Evolutionary conservation across 768 basidiomycete genomes (phyloP), one percentile per base, ranked within the genome.

Genomic region (Myochromella boudieri): DNA sequence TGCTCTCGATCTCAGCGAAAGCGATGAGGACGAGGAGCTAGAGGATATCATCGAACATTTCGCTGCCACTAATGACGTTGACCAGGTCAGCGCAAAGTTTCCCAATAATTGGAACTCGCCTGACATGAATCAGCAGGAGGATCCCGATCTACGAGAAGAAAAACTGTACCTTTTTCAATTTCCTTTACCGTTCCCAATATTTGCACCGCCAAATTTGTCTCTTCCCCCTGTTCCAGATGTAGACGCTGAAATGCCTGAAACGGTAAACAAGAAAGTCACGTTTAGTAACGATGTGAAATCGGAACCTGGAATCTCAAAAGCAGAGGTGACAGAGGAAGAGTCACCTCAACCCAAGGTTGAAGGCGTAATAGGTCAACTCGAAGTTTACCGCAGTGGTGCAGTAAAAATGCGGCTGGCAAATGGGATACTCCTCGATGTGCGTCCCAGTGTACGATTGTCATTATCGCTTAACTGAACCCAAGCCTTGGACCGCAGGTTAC

Each of bases 121-220:
- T 17, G 36, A 8, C 36, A 28, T 46, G 20, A 25, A 18, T 33
- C 31, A 21, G 18, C 31, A 56, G 82, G n/a, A n/a, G n/a, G 79
- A 80, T 46, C 57, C 71, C 21, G 61, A 69, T 40, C 54, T 76
- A 28, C 74, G 73, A 42, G 83, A 82, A 63, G 85, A 90, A 44
- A 74, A 77, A 15, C 68, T 95, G 3, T 95, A 88, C 59, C 85
- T 93, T 55, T 94, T 95, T 69, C 92, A 95, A 60, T 95, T 95
- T 58, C 94, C 94, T 0, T 63, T 72, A 7, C 88, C 91, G 0
- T 94, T 97, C 65, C 92, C 93, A 0, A 75, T 70, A 4, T 94
- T 94, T 66, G 48, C 70, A 2, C 68, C 78, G 6, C 58, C 69
- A 48, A 43, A 61, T 6, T 52, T 64, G 6, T 50, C 67, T 15